Percentiles rank a stretch among this genome's conserved stretches.
Evolutionary conservation across 1,284 basidiomycete genomes (phyloP).

Genomic region (Boletus sp.): DNA sequence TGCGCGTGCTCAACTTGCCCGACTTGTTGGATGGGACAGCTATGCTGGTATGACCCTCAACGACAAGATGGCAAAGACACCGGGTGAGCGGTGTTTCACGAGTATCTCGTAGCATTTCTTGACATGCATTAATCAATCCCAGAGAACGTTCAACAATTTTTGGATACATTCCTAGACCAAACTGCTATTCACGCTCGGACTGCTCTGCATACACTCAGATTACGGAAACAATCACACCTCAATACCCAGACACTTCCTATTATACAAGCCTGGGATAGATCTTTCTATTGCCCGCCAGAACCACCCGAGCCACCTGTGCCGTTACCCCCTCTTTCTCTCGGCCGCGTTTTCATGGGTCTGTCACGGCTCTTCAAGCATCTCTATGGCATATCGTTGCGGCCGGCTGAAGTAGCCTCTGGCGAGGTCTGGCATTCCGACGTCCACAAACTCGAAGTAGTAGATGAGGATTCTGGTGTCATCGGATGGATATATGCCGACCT

Average conservation of each 20-base stretch:
- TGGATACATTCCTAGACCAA: conserved; percentile 74
- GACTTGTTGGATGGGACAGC: conserved; percentile 76
- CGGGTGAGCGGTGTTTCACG: conserved; percentile 48
- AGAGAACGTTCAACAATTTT: conserved; percentile 85
- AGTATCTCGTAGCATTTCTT: neutral
- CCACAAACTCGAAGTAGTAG: conserved; percentile 89
- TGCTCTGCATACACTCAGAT: conserved; percentile 70
- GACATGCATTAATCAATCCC: conserved; percentile 8
- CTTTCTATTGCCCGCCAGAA: conserved; percentile 83
- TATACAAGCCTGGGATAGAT: conserved; percentile 91
- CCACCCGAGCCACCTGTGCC: conserved; percentile 67
- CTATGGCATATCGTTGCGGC: conserved; percentile 85
- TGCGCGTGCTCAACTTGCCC: conserved; percentile 77
- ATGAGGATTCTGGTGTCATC: conserved; percentile 81
- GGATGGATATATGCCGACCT: conserved; percentile 96
- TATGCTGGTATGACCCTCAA: conserved; percentile 82
- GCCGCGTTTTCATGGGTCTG: conserved; percentile 83
- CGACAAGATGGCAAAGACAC: conserved; percentile 95
- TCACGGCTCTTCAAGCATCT: conserved; percentile 81
- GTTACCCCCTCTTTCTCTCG: conserved; percentile 74
- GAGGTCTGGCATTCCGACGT: conserved; percentile 91
- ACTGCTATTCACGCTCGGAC: conserved; percentile 71
- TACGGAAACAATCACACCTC: conserved; percentile 72
- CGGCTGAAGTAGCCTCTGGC: conserved; percentile 64
- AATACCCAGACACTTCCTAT: conserved; percentile 53